Evolutionary conservation across 2,329 filamentous ascomycete species (phyloP).

Genomic region (Claviceps pazoutovae): DNA sequence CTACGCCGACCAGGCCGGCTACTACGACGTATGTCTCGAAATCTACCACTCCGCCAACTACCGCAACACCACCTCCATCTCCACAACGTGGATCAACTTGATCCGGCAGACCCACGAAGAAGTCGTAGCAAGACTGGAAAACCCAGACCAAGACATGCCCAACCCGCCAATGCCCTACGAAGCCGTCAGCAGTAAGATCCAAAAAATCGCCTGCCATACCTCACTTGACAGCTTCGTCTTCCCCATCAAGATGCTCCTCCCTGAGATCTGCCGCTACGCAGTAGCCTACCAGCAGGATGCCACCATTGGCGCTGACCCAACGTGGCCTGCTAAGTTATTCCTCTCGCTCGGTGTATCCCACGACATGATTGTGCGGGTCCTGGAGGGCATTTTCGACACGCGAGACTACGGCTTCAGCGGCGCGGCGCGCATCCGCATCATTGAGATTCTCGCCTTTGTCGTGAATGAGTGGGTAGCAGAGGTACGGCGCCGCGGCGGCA

Average conservation of each 20-base stretch:
- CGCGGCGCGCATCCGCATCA: slow-evolving; percentile 31
- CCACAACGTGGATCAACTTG: slow-evolving; percentile 70
- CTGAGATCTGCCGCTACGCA: slow-evolving; percentile 49
- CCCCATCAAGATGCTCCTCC: slow-evolving; percentile 45
- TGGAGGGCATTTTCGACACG: slow-evolving; percentile 43
- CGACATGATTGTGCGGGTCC: slow-evolving; percentile 39
- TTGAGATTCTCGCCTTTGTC: slow-evolving; percentile 39
- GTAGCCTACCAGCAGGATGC: slow-evolving; percentile 44
- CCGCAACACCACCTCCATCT: slow-evolving; percentile 73
- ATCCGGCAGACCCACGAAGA: slow-evolving; percentile 58
- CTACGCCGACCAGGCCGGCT: slow-evolving; percentile 80
- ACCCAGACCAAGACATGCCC: slow-evolving; percentile 26
- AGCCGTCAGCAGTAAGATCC: slow-evolving; percentile 48
- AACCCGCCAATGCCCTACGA: slow-evolving; percentile 51
- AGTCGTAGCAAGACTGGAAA: slow-evolving; percentile 27
- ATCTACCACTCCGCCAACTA: slow-evolving; percentile 90
- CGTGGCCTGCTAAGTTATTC: slow-evolving; percentile 45
- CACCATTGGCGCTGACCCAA: slow-evolving; percentile 40
- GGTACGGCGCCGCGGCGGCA: slow-evolving; percentile 31
- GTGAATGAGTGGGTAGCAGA: slow-evolving; percentile 37
- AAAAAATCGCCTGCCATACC: slow-evolving; percentile 50
- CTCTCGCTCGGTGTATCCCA: slow-evolving; percentile 41
- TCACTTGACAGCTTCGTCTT: slow-evolving; percentile 54
- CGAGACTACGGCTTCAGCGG: slow-evolving; percentile 46
- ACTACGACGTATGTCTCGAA: slow-evolving; percentile 84